Percentiles rank a stretch among this genome's conserved stretches.
Conservation (phyloP, 805 yeast species). For the Lachancea sp. region DNA sequence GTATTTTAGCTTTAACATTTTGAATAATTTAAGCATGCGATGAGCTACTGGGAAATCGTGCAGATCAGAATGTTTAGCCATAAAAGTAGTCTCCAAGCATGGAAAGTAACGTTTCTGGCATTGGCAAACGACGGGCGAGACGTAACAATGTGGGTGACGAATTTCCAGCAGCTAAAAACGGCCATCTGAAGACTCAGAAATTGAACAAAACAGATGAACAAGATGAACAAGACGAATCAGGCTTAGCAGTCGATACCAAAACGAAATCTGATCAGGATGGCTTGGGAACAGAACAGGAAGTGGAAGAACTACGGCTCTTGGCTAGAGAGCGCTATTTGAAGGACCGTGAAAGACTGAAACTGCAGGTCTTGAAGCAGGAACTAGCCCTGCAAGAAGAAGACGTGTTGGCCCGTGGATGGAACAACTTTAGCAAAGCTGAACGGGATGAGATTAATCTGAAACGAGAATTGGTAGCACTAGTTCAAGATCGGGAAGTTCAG, state of each 20-base stretch:
- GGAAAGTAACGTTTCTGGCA: slow-evolving; percentile 1
- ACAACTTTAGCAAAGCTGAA: slow-evolving; percentile 42
- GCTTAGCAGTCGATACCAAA: slow-evolving; percentile 19
- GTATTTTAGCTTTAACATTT: too few species aligned
- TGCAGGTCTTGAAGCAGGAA: slow-evolving; percentile 40
- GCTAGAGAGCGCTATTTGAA: slow-evolving; percentile 46
- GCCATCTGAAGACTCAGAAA: neutral
- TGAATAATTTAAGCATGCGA: slow-evolving; percentile 1
- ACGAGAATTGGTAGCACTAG: slow-evolving; percentile 41
- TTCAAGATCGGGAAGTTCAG: slow-evolving; percentile 36
- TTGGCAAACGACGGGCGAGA: slow-evolving; percentile 3
- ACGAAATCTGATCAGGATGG: neutral
- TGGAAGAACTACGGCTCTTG: slow-evolving; percentile 36
- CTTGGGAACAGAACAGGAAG: slow-evolving; percentile 19
- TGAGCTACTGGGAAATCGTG: neutral
- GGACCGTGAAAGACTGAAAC: slow-evolving; percentile 43
- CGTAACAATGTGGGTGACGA: slow-evolving; percentile 2
- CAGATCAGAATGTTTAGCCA: neutral
- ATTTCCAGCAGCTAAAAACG: neutral
- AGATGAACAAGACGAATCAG: neutral
- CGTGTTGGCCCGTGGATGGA: slow-evolving; percentile 48
- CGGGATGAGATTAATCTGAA: slow-evolving; percentile 47
- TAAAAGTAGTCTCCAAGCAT: neutral
- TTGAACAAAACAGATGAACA: neutral
- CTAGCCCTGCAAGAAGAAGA: slow-evolving; percentile 45